A percentile compares a stretch with the other conserved stretches of the same genome.
phyloP scores from a whole-genome alignment of 2,329 filamentous ascomycete species.

The Colletotrichum australisinense region DNA sequence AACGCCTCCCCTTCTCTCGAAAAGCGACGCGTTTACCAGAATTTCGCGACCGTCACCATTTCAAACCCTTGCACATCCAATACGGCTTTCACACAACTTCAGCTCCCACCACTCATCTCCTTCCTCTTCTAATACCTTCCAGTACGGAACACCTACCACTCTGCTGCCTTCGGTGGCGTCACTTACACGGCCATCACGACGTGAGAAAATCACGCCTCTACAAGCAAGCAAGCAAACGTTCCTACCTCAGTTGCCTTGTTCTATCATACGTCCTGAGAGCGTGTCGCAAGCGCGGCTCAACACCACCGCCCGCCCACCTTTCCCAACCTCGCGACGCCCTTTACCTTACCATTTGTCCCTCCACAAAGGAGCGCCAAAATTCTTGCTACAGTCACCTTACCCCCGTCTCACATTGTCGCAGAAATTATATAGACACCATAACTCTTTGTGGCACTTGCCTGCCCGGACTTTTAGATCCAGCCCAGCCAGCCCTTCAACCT shows the following conservation, averaged over 20 bases:
- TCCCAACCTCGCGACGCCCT: neutral
- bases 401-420: conserved; percentile 1
- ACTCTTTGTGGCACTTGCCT: conserved; percentile 25
- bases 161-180: neutral
- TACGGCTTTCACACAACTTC: conserved; percentile 8
- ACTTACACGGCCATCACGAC: neutral
- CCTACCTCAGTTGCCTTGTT: neutral
- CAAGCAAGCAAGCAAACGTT: neutral
- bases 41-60: conserved; percentile 24
- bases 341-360: neutral
- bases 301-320: neutral
- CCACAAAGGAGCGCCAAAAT: neutral
- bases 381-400: neutral
- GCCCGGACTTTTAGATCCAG: neutral
- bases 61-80: conserved; percentile 31
- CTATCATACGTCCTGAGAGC: neutral
- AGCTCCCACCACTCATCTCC: conserved; percentile 11
- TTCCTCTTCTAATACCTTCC: no score
- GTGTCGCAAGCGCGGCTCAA: neutral
- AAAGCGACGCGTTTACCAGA: conserved; percentile 31
- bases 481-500: neutral
- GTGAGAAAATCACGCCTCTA: neutral
- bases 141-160: neutral
- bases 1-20: conserved; percentile 24
- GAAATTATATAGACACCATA: neutral